Conservation (phyloP, 768 basidiomycete genomes). For the Rhizopogon vulgaris region DNA sequence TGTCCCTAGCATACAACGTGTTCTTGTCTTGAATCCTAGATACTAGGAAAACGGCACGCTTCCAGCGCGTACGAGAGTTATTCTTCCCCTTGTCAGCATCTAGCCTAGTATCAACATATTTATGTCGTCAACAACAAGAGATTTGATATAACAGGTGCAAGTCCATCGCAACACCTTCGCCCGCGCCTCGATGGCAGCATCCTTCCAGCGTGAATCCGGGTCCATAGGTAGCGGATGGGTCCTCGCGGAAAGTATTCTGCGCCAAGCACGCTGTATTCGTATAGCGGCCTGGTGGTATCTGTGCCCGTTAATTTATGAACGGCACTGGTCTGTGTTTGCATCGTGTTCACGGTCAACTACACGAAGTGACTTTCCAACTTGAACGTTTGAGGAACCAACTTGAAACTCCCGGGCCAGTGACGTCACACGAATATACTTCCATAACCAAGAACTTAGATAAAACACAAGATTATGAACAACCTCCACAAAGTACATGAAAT, state of each 20-base stretch:
- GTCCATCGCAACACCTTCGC: conserved; percentile 25
- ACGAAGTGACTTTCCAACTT: no score
- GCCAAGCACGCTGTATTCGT: conserved; percentile 36
- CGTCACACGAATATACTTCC: not conserved
- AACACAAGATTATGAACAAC: conserved; percentile 17
- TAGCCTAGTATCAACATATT: conserved; percentile 33
- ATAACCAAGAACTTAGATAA: conserved; percentile 11
- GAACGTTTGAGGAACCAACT: not conserved
- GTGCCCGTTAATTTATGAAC: not conserved
- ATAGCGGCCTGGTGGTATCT: conserved; percentile 24
- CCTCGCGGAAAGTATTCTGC: conserved; percentile 15
- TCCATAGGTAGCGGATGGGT: conserved; percentile 7
- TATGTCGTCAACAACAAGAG: not conserved
- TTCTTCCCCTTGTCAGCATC: conserved; percentile 43
- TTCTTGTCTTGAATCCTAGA: conserved; percentile 39
- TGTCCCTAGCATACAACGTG: conserved; percentile 21
- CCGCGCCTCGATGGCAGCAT: conserved; percentile 32
- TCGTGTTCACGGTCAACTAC: not conserved
- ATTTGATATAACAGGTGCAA: not conserved
- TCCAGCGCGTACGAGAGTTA: conserved; percentile 40
- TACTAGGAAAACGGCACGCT: conserved; percentile 38
- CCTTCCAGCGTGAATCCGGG: conserved; percentile 19
- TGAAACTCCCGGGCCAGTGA: not conserved
- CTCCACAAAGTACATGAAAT: conserved; percentile 21
- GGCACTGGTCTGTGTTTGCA: not conserved